phyloP scores from a whole-genome alignment of 139 green algal species.

The Zygnema cylindricum region DNA sequence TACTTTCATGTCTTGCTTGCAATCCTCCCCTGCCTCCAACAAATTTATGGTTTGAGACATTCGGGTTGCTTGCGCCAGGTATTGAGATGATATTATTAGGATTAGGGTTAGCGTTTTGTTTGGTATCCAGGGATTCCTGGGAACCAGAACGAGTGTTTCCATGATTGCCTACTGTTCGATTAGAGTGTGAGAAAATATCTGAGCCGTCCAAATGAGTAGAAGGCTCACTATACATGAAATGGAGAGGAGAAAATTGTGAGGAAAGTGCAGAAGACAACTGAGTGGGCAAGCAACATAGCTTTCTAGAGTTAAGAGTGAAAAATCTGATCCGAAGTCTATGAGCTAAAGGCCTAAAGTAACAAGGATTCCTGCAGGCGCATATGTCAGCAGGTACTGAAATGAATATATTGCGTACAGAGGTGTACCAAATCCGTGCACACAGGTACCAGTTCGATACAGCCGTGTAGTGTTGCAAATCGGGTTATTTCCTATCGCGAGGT shows the following conservation, averaged over 20 bases:
- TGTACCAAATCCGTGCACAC: too few relatives aligned
- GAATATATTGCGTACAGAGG: too few relatives aligned
- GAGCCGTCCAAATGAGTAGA: neutral
- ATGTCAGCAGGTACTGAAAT: too few relatives aligned
- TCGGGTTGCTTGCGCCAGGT: too few relatives aligned
- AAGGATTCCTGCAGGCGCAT: too few relatives aligned
- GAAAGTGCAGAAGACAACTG: neutral
- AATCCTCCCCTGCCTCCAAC: neutral
- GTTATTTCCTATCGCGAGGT: too few relatives aligned
- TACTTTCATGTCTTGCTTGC: neutral
- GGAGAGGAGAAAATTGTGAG: neutral
- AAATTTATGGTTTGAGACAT: neutral
- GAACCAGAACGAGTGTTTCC: neutral
- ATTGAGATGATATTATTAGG: neutral
- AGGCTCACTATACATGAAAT: neutral
- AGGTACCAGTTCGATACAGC: too few relatives aligned
- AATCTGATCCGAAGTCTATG: too few relatives aligned
- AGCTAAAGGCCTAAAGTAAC: too few relatives aligned
- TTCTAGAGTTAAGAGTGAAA: too few relatives aligned
- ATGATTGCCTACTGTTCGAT: neutral
- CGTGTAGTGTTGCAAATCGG: too few relatives aligned
- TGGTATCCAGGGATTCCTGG: neutral
- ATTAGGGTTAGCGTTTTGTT: neutral
- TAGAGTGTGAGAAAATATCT: neutral
- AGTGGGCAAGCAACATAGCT: neutral